Evolutionary conservation across 176 grass and related monocot species (phyloP).

Genomic region (Eragrostis nindensis): DNA sequence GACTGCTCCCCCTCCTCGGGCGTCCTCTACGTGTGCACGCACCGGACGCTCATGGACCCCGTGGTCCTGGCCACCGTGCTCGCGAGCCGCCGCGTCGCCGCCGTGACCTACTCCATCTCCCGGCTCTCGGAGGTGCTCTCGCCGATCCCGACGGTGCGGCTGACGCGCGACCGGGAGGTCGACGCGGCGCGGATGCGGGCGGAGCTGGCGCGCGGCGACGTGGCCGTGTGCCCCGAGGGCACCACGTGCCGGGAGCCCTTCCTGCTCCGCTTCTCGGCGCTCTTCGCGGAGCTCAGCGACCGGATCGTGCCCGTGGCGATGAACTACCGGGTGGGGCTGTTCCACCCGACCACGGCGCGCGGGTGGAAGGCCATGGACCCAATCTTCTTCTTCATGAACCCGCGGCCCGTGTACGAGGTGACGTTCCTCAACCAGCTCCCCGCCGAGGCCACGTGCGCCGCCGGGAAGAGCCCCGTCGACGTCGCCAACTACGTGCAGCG

Average conservation of each 20-base stretch:
- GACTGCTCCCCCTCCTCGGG: slow-evolving; percentile 23
- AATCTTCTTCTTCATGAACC: slow-evolving; percentile 99
- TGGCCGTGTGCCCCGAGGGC: slow-evolving; percentile 92
- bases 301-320: slow-evolving; percentile 91
- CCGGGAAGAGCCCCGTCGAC: slow-evolving; percentile 74
- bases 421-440: slow-evolving; percentile 91
- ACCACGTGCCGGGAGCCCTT: slow-evolving; percentile 96
- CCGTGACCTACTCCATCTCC: slow-evolving; percentile 87
- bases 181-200: slow-evolving; percentile 58
- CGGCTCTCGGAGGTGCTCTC: slow-evolving; percentile 69
- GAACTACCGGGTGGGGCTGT: slow-evolving; percentile 80
- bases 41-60: slow-evolving; percentile 84
- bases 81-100: slow-evolving; percentile 53
- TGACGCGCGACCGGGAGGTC: slow-evolving; percentile 59
- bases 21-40: slow-evolving; percentile 92
- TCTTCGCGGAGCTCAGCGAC: slow-evolving; percentile 96
- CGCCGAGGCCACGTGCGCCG: slow-evolving; percentile 67
- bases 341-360: slow-evolving; percentile 92
- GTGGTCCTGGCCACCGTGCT: slow-evolving; percentile 68
- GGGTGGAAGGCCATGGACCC: slow-evolving; percentile 99
- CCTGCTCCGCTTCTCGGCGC: slow-evolving; percentile 85
- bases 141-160: slow-evolving; percentile 68
- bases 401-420: slow-evolving; percentile 84
- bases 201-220: slow-evolving; percentile 65
- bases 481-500: slow-evolving; percentile 96